Percentiles rank a stretch among this genome's conserved stretches.
These are phyloP conservation scores for Trichoderma cornu-damae DNA, from an alignment of 2,329 filamentous ascomycete genomes.

Conservation along the genomic window DNA sequence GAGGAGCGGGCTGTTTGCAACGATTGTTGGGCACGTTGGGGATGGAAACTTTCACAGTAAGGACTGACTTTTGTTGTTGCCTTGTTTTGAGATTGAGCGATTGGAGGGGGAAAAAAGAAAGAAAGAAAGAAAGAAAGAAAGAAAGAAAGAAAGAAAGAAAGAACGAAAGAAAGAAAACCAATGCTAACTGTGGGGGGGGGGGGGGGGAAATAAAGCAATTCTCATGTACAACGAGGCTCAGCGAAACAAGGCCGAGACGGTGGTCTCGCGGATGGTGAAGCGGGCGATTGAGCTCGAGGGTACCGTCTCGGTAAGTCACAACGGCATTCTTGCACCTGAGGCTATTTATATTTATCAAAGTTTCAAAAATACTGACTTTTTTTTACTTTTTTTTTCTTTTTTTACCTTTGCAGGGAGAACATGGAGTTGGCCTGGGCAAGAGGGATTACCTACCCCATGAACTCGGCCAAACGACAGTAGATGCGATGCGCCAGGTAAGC, in stretches of 20 bases:
- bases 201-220: too few species aligned
- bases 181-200: not conserved
- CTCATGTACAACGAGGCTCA: conserved; percentile 61
- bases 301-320: conserved; percentile 60
- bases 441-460: conserved; percentile 77
- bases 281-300: conserved; percentile 79
- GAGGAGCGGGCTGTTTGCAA: conserved; percentile 41
- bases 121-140: too few species aligned
- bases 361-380: not conserved
- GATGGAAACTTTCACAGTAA: conserved; percentile 72
- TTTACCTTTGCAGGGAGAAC: conserved; percentile 62
- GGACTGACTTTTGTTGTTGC: conserved; percentile 21
- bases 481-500: conserved; percentile 73
- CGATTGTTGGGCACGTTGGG: conserved; percentile 66
- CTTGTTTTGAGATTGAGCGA: not conserved
- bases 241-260: conserved; percentile 58
- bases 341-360: too few species aligned
- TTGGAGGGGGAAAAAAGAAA: too few species aligned
- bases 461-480: conserved; percentile 67
- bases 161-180: too few species aligned
- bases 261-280: conserved; percentile 83
- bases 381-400: too few species aligned
- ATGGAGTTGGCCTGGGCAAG: conserved; percentile 80
- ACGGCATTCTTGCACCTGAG: accelerated
- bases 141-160: too few species aligned